These are phyloP conservation scores for Naganishia cerealis DNA, from an alignment of 1,284 basidiomycete genomes.

Conservation along the genomic window DNA sequence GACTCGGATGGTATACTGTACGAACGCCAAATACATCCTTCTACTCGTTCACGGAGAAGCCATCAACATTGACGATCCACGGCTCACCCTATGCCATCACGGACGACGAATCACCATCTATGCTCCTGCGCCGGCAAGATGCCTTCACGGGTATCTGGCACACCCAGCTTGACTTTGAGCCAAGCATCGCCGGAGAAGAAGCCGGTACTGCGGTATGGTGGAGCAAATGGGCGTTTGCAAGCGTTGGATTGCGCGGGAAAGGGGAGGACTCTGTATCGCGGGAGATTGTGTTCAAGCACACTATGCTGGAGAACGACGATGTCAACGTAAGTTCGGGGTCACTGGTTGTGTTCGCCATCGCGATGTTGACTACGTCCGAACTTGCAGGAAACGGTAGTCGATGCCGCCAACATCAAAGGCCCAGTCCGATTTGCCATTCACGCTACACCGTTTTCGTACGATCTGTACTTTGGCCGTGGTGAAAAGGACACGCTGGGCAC, in stretches of 20 bases:
- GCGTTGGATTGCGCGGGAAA: conserved; percentile 20
- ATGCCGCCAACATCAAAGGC: neutral
- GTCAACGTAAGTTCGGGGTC: conserved; percentile 24
- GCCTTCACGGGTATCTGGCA: conserved; percentile 33
- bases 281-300: conserved; percentile 29
- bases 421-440: conserved; percentile 25
- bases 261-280: conserved; percentile 2
- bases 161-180: conserved; percentile 34
- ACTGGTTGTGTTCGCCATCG: too few relatives aligned
- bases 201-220: conserved; percentile 37
- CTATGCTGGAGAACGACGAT: conserved; percentile 20
- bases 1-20: conserved; percentile 29
- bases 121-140: conserved; percentile 37
- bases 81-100: conserved; percentile 32
- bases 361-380: too few relatives aligned
- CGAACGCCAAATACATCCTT: conserved; percentile 29
- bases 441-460: conserved; percentile 10
- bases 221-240: conserved; percentile 27
- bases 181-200: conserved; percentile 32
- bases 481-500: neutral
- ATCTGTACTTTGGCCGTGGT: conserved; percentile 6
- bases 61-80: conserved; percentile 26
- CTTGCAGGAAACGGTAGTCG: conserved; percentile 23
- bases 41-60: conserved; percentile 24
- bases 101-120: conserved; percentile 33